Conservation (phyloP, 2,329 filamentous ascomycete genomes). For the Lomentospora prolificans region DNA sequence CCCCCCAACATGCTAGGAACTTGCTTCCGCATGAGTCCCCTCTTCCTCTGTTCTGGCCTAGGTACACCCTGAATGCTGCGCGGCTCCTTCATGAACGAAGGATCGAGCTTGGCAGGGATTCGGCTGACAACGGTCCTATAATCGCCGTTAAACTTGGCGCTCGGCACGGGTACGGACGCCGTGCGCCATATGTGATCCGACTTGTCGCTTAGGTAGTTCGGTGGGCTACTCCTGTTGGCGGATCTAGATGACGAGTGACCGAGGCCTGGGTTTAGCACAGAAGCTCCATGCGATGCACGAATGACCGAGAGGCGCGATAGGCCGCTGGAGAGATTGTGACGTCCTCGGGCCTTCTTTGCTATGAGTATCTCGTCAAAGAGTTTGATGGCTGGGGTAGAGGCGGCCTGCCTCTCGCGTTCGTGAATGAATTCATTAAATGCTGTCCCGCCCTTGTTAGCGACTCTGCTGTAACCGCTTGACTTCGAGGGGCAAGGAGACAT, state of each 20-base stretch:
- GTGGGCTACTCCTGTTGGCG: conserved; percentile 16
- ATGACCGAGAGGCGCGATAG: conserved; percentile 52
- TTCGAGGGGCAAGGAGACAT: too few species aligned
- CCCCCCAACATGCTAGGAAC: conserved; percentile 39
- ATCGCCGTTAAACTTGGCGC: conserved; percentile 51
- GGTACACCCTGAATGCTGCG: conserved; percentile 84
- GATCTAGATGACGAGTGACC: conserved; percentile 22
- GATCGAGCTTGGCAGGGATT: conserved; percentile 76
- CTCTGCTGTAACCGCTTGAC: too few species aligned
- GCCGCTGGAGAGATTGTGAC: conserved; percentile 51
- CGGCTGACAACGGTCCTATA: conserved; percentile 51
- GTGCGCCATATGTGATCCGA: conserved; percentile 74
- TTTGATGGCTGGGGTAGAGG: conserved; percentile 56
- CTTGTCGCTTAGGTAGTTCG: conserved; percentile 60
- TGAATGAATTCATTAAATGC: conserved; percentile 76
- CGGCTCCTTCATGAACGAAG: conserved; percentile 82
- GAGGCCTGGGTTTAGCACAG: conserved; percentile 5
- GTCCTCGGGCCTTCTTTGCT: conserved; percentile 61
- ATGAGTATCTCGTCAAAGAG: conserved; percentile 80
- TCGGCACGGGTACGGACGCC: conserved; percentile 49
- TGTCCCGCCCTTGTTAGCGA: too few species aligned
- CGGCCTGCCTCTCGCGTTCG: conserved; percentile 58
- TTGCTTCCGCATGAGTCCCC: conserved; percentile 45
- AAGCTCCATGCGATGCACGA: conserved; percentile 42
- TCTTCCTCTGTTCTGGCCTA: conserved; percentile 41